Conservation (phyloP, 1,284 basidiomycete genomes). For the Rhizoctonia solani region DNA sequence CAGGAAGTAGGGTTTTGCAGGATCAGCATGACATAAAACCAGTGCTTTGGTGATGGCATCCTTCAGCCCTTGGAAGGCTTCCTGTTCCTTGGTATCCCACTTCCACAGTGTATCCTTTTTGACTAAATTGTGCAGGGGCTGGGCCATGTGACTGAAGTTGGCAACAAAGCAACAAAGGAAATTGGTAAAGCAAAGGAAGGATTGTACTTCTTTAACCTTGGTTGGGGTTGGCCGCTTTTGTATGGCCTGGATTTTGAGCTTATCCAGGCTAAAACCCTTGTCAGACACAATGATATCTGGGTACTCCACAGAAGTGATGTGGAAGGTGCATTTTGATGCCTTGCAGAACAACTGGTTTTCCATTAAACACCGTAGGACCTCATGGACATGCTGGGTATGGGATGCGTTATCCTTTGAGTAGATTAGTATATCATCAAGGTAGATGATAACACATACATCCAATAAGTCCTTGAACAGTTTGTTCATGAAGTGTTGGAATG, state of each 20-base stretch:
- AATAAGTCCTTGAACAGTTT: slow-evolving; percentile 34
- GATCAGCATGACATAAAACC: too few species aligned
- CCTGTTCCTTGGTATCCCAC: too few species aligned
- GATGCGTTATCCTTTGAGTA: slow-evolving; percentile 50
- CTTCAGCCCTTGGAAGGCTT: too few species aligned
- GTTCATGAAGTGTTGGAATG: slow-evolving; percentile 43
- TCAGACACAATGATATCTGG: slow-evolving; percentile 42
- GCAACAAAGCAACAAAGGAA: slow-evolving; percentile 42
- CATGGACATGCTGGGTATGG: slow-evolving; percentile 41
- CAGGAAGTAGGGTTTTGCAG: too few species aligned
- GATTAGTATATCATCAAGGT: slow-evolving; percentile 48
- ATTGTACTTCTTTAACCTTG: slow-evolving; percentile 44
- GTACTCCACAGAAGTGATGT: slow-evolving; percentile 40
- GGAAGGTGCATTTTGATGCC: slow-evolving; percentile 42
- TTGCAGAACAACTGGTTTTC: slow-evolving; percentile 37
- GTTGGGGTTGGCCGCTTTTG: slow-evolving; percentile 45
- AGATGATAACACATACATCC: slow-evolving; percentile 34
- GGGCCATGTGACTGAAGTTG: slow-evolving; percentile 41
- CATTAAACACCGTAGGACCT: slow-evolving; percentile 38
- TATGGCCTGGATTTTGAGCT: slow-evolving; percentile 42
- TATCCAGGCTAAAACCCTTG: slow-evolving; percentile 42
- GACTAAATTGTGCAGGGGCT: slow-evolving; percentile 41
- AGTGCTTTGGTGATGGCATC: too few species aligned
- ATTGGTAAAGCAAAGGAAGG: slow-evolving; percentile 49
- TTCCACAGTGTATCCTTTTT: slow-evolving; percentile 32